Base-by-base conservation (phyloP, 371 early-diverging fungal species). In the Syncephalis fuscata region DNA sequence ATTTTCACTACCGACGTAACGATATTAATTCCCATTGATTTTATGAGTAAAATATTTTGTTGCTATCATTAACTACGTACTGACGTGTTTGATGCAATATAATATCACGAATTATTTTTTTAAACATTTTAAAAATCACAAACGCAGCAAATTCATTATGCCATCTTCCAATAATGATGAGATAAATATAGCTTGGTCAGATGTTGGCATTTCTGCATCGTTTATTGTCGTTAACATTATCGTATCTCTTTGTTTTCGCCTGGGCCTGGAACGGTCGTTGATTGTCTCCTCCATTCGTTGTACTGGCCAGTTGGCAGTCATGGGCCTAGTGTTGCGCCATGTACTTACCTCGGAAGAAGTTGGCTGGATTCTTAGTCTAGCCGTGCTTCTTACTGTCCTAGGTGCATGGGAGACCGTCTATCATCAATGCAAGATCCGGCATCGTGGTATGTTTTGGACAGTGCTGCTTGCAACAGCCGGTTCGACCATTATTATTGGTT, bases 251-350 rank as follows among this genome's bases (percentile, higher is more conserved):
- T 53, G 53, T 24, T 50, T 83, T n/a, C 62, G 70, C 0, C 67
- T 84, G 11, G 62, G 67, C 9, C 54, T 84, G 1, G 75, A 72
- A 53, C 66, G 51, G 17, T 66, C 70, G 0, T 57, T 84, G 24
- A 57, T 79, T 15, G 58, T 78, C 5, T 67, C 73, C 11, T 65
- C 80, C 0, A 21, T 67, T 24, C 73, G 78, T 10, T 76, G 78
- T 53, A 16, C 72, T 25, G 59, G 71, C 10, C 78, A 78, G 56
- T 57, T 78, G 45, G 67, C 71, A 0, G 54, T 76, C 40, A 76
- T 78, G 78, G 78, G 32, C 2, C 39, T 21, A 15, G 21, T 49
- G 11, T 19, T 49, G 16, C 15, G 23, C 15, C 32, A 25, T 3
- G 44, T 49, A 4, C 21, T 49, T 10, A 27, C 17, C 21, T 41